Evolutionary conservation across 2,329 filamentous ascomycete genomes (phyloP), one percentile per base, ranked within the genome.

Genomic region (Sporothrix sp.): DNA sequence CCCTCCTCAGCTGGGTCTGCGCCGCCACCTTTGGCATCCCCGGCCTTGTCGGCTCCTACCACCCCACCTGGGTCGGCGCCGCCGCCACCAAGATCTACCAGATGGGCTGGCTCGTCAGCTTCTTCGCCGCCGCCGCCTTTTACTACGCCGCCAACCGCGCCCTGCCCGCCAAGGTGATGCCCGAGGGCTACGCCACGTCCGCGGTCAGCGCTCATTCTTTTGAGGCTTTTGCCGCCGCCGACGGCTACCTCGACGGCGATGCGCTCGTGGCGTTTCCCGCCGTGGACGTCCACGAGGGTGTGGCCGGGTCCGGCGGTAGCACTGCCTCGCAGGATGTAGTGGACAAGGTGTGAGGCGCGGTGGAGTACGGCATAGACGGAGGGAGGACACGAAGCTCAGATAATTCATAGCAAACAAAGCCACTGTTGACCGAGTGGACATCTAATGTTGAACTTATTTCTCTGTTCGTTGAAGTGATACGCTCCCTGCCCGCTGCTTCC

Each of bases 21-120:
- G 64, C 63, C 18, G 60, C 65, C 27, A 61, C 60, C 2, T 57
- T 66, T 25, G 63, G 63, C 4, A 66, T 67, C 37, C 62, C 65
- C 1, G 65, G 65, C 0, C 65, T 67, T 36, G 53, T 62, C 14
- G 63, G 61, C 21, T 59, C 63, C 2, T 56, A 66, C n/a, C 63
- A 64, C 10, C 57, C 61, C 9, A 57, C 54, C 3, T 49, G 37
- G 7, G 63, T 67, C 20, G 60, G 58, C 30, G 48, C 57, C 9
- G 52, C 58, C 1, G 67, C 64, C 3, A 60, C 57, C 2, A 51
- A 65, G 30, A 57, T 67, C 18, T 61, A 63, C n/a, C 54, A 62
- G 27, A 57, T 67, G 2, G 65, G 65, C 30, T 68, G 64, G 64
- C 38, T 66, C 14, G 52, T 68, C 21, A 64, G 60, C 4, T 65